Evolutionary conservation across 257 asterid genomes (phyloP), one percentile per base, ranked within the genome.

Genomic region (Nicotiana paniculata): DNA sequence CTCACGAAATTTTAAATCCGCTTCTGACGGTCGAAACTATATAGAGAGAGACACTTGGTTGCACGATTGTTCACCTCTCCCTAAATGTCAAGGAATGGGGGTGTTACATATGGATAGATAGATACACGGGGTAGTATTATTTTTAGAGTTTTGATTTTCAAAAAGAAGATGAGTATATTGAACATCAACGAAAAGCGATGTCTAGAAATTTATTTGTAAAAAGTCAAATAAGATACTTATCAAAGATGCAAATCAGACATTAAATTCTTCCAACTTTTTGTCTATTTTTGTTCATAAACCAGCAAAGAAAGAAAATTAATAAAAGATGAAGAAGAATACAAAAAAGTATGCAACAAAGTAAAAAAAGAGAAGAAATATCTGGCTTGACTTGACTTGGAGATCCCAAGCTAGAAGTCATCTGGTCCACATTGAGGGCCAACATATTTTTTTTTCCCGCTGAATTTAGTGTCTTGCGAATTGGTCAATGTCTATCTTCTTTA

Each of bases 341-440:
- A 58, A 58, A 17, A 54, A 9, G 5, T 21, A 11, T 15, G 64
- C 11, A 58, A 58, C 63, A 4, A 58, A 4, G 63, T 58, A 43
- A 21, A 72, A 43, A 43, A 12, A 13, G 62, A 26, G 43, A 74
- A 74, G 43, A 74, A 6, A 74, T 74, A 74, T 74, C 15, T 74
- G 62, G 62, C 63, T 74, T 74, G 79, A 48, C 79, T 74, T 74
- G 79, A 74, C 79, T 46, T 24, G 61, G 26, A 6, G 13, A 74
- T 26, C 18, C 58, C 18, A 53, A 53, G 58, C 6, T 11, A 48
- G 15, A 24, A 74, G 62, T 9, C 43, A 74, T 26, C 8, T 24
- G 62, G 79, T 74, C 79, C 63, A 74, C 62, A 74, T 48, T 48
- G 79, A n/a, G 79, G 78, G 78, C 78, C 62, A 74, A 74, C 43